Evolutionary conservation across 73 alveolate genomes (phyloP).

Genomic region (Tetrahymena thermophila): DNA sequence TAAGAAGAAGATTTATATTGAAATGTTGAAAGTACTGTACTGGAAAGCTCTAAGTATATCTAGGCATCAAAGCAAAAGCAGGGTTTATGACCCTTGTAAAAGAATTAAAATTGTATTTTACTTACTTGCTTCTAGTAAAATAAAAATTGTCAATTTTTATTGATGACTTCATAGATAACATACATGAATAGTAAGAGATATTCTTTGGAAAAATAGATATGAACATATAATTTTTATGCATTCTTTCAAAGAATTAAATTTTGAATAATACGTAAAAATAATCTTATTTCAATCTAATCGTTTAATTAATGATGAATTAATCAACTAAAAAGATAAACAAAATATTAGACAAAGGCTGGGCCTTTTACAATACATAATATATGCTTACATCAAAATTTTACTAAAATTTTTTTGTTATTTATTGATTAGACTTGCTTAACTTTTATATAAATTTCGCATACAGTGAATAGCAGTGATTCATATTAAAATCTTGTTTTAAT

Average conservation of each 20-base stretch:
- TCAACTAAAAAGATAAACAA: not conserved
- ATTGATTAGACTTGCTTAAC: not conserved
- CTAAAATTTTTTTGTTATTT: not conserved
- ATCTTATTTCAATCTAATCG: not conserved
- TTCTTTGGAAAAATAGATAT: not conserved
- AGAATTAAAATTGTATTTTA: no score
- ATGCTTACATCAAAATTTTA: not conserved
- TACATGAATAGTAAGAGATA: not conserved
- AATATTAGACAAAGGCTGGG: not conserved
- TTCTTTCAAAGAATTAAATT: not conserved
- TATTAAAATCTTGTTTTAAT: not conserved
- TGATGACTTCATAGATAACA: no score
- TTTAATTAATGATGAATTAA: not conserved
- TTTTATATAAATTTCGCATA: not conserved
- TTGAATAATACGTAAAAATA: not conserved
- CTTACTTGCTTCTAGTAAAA: not conserved
- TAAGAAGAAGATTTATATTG: no score
- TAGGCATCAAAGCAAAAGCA: no score
- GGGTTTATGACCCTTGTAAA: not conserved
- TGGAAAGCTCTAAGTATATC: no score
- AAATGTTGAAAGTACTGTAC: no score
- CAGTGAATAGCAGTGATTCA: not conserved
- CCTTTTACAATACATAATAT: not conserved
- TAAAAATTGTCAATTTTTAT: no score
- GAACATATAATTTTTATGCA: not conserved